A percentile compares a stretch with the other conserved stretches of the same genome.
phyloP scores from a whole-genome alignment of 179 eudicot genomes.

The Amaranthus tricolor region DNA sequence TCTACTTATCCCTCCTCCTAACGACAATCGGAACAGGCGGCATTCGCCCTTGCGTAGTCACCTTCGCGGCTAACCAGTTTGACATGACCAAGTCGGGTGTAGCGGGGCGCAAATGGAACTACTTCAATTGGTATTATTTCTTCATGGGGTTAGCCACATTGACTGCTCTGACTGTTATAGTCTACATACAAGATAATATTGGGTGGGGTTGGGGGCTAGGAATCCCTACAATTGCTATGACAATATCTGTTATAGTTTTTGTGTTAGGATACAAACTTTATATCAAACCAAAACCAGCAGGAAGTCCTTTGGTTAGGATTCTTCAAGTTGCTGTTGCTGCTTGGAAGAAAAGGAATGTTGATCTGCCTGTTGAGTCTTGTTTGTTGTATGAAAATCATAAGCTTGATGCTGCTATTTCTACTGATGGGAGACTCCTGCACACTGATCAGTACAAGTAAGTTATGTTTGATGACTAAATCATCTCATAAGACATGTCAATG shows the following conservation, averaged over 20 bases:
- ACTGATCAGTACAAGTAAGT: slow-evolving; percentile 54
- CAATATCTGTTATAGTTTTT: slow-evolving; percentile 39
- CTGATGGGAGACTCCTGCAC: slow-evolving; percentile 52
- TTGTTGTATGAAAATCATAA: slow-evolving; percentile 46
- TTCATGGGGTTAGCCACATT: slow-evolving; percentile 48
- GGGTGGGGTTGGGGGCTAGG: slow-evolving; percentile 70
- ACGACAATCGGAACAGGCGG: slow-evolving; percentile 60
- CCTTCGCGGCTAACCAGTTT: slow-evolving; percentile 65
- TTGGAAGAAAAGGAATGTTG: slow-evolving; percentile 49
- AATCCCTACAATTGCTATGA: slow-evolving; percentile 56
- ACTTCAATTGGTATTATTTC: slow-evolving; percentile 60
- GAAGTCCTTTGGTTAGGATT: slow-evolving; percentile 58
- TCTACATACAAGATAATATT: slow-evolving; percentile 60
- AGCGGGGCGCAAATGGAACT: slow-evolving; percentile 45
- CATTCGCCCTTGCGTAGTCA: slow-evolving; percentile 57
- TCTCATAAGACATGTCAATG: neutral
- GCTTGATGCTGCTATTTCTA: slow-evolving; percentile 49
- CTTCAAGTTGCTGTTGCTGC: slow-evolving; percentile 56
- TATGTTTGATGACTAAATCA: neutral
- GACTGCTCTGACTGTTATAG: slow-evolving; percentile 47
- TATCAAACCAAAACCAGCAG: slow-evolving; percentile 43
- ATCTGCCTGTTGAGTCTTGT: slow-evolving; percentile 29
- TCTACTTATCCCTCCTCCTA: slow-evolving; percentile 54
- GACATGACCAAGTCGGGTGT: slow-evolving; percentile 52
- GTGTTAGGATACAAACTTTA: slow-evolving; percentile 46